Conservation (phyloP, 2,329 filamentous ascomycete species). For the Seiridium unicorne region DNA sequence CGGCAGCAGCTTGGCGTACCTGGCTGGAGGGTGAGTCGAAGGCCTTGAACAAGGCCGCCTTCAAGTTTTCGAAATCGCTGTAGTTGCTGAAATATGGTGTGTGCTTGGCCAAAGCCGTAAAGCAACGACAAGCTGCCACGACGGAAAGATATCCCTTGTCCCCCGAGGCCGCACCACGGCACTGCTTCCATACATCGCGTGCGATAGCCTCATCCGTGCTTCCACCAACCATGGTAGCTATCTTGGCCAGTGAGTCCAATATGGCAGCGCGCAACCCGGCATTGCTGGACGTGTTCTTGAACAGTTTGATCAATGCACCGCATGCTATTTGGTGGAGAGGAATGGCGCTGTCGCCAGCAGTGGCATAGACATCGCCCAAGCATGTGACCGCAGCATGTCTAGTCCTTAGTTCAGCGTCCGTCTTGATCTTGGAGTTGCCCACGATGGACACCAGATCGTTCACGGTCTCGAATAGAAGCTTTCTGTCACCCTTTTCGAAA, state of each 20-base stretch:
- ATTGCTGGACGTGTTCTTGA: conserved; percentile 78
- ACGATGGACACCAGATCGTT: conserved; percentile 80
- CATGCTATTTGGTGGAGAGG: conserved; percentile 75
- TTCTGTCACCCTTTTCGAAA: conserved; percentile 82
- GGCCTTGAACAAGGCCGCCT: conserved; percentile 78
- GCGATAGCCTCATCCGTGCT: conserved; percentile 82
- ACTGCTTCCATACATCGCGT: conserved; percentile 93
- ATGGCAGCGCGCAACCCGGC: conserved; percentile 78
- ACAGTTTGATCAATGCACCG: conserved; percentile 69
- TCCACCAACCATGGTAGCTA: conserved; percentile 70
- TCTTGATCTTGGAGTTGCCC: conserved; percentile 69
- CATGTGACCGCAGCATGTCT: conserved; percentile 89
- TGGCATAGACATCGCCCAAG: conserved; percentile 83
- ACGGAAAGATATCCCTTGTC: conserved; percentile 86
- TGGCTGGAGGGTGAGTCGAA: conserved; percentile 75
- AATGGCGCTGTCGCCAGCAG: conserved; percentile 92
- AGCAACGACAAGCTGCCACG: conserved; percentile 73
- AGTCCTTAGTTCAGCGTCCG: conserved; percentile 72
- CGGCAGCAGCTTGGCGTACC: conserved; percentile 82
- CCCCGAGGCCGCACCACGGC: conserved; percentile 68
- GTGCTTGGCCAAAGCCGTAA: conserved; percentile 68
- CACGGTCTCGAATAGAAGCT: conserved; percentile 89
- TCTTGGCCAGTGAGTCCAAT: conserved; percentile 72
- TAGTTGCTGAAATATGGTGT: conserved; percentile 86
- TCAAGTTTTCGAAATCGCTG: conserved; percentile 86